Base-by-base conservation (phyloP, 2,329 filamentous ascomycete species). In the Penicillium nordicum region DNA sequence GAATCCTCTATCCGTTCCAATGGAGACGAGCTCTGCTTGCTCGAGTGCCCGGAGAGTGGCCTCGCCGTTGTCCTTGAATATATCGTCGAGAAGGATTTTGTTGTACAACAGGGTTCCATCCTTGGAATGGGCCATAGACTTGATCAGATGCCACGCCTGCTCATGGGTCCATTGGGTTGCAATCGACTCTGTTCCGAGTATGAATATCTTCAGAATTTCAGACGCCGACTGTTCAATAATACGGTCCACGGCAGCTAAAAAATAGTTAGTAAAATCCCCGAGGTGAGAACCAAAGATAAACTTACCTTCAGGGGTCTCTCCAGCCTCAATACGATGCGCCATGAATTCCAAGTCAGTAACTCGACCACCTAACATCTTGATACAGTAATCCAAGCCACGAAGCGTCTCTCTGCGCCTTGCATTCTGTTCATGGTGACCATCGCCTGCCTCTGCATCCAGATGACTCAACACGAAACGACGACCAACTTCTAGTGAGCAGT, bases 321-420 rank as follows among this genome's bases (percentile, higher is more conserved):
- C 93, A 0, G 88, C 86, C 74, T 91, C 90, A 65, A 99, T 88
- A 18, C 94, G 84, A 36, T 93, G 86, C n/a, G 92, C 89, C 42
- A 99, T 84, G 69, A 94, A 95, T 70, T 97, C 93, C 21, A 99
- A 86, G 69, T 99, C 94, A 0, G 92, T 96, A n/a, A 99, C 82
- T 4, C 94, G 89, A 2, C 94, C 94, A 23, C 94, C 94, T 1
- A 99, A 82, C 0, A 87, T 83, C 29, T 86, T 83, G 62, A 97
- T 95, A 64, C 89, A 92, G 29, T 82, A 82, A 67, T 97, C 92
- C 1, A 99, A 82, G 60, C 92, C 89, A 1, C 74, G 72, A 7
- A 94, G 78, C 60, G 92, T 82, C 44, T 75, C 69, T 53, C 77
- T 76, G 27, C 74, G 70, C 18, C 63, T 66, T 3, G 69, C 67